Percentiles rank a stretch among this genome's conserved stretches.
Conservation (phyloP, 2,329 filamentous ascomycete species). For the Aspergillus chevalieri region DNA sequence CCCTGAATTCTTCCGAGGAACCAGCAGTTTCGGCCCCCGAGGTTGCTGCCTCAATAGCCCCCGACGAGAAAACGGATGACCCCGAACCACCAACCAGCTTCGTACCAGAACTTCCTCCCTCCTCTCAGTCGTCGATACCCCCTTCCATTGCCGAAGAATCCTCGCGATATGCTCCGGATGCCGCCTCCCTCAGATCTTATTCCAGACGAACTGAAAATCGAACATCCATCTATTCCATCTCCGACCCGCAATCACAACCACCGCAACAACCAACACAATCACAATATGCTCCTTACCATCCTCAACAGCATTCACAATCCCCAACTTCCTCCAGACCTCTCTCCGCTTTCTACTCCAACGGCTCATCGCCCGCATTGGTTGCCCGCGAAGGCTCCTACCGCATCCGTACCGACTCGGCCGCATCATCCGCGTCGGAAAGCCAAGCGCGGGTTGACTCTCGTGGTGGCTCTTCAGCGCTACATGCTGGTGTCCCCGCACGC, state of each 20-base stretch:
- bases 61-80: conserved; percentile 17
- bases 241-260: conserved; percentile 38
- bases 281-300: conserved; percentile 39
- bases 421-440: conserved; percentile 51
- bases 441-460: conserved; percentile 59
- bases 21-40: conserved; percentile 18
- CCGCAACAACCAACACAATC: conserved; percentile 36
- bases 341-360: conserved; percentile 45
- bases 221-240: conserved; percentile 38
- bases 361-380: conserved; percentile 32
- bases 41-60: conserved; percentile 17
- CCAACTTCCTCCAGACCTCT: conserved; percentile 38
- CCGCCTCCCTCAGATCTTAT: conserved; percentile 16
- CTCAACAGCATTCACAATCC: conserved; percentile 33
- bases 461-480: conserved; percentile 53
- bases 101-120: conserved; percentile 12
- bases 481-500: conserved; percentile 57
- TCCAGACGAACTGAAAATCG: conserved; percentile 31
- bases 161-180: conserved; percentile 12
- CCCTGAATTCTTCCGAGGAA: conserved; percentile 34
- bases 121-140: conserved; percentile 11
- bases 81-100: conserved; percentile 6
- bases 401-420: conserved; percentile 54
- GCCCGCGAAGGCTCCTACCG: conserved; percentile 45
- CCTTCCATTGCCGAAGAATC: conserved; percentile 12